Evolutionary conservation across 2,329 filamentous ascomycete species (phyloP), one percentile per base, ranked within the genome.

Genomic region (Fusarium sp.): DNA sequence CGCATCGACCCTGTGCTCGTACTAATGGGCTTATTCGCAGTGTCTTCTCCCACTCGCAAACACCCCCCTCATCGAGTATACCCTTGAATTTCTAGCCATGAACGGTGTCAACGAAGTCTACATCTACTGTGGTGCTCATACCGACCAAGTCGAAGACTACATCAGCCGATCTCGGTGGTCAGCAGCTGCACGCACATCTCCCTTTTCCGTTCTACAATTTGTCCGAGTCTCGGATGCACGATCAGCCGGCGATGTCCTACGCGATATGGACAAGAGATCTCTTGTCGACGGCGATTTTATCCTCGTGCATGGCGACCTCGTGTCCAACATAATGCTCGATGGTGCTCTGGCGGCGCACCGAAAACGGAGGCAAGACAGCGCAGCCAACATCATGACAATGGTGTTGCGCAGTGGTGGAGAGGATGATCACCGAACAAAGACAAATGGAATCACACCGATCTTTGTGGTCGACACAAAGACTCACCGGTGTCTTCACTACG

Each of bases 331-430:
- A 63, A 89, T 93, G 24, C 90, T 99, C n/a, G 94, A 96, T 70
- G 86, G 87, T 54, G 93, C 93, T 14, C 85, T 99, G 58, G 90
- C 91, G 7, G 91, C 90, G 60, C 96, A 99, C 82, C 91, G 94
- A 69, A 92, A 92, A 62, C 92, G 96, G 67, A 90, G 95, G 68
- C 89, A 92, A 79, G 91, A 91, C 61, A 94, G 97, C 84, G 96
- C 96, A 78, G 96, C 97, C 81, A 95, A 96, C 42, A 98, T 98
- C 83, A 98, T 99, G 96, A 99, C 96, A 7, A 93, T 98, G 88
- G 90, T 99, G 18, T 85, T 98, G 67, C 89, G 94, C 51, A 92
- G 95, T 80, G 93, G 92, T 14, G 94, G 94, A 51, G 84, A 88
- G 12, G 83, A 83, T 14, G 87, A 87, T 54, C 94, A 98, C 83